Evolutionary conservation across 208 protist species (phyloP), one percentile per base, ranked within the genome.

Genomic region (Crithidia mellificae): DNA sequence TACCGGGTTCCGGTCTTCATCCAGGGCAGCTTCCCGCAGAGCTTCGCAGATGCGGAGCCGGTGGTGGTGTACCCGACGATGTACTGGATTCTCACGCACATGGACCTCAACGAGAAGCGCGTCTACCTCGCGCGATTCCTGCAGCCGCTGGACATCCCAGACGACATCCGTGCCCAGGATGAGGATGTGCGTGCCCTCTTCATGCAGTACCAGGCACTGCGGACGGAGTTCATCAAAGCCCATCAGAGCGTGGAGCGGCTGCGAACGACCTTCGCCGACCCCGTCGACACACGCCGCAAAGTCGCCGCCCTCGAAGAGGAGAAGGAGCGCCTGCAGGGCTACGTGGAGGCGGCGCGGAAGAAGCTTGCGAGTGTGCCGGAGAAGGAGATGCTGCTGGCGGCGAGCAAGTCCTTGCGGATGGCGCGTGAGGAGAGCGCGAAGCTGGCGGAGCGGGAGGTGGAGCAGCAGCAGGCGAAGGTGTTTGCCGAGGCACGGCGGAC

Each of bases 101-200:
- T 93, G 88, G 70, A 83, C 19, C 78, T 91, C 46, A 94, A 94
- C 59, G 74, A 82, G 54, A 97, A 95, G 83, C 92, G 92, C 43
- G 92, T 97, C 6, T 97, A 97, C 75, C 81, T 97, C 30, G 59
- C 92, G 5, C 81, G 89, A 24, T 97, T 95, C 68, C 80, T 97
- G 51, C 86, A 94, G 68, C 80, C 80, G 30, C 59, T 95, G 20
- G 88, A 97, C 25, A 84, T 97, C 41, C 90, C 90, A 7, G 90
- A 97, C 22, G 83, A 88, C 52, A 86, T 97, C 57, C 84, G 82
- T 29, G 85, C 85, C 5, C 85, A 91, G 68, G 92, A 97, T 63
- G 92, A 97, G 63, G 92, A 94, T 68, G 88, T 97, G 47, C 81
- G 90, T 0, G 75, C 71, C 17, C 75, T 97, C 24, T 94, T 78